Conservation (phyloP, 495 filamentous ascomycete species). For the Thozetella sp. region DNA sequence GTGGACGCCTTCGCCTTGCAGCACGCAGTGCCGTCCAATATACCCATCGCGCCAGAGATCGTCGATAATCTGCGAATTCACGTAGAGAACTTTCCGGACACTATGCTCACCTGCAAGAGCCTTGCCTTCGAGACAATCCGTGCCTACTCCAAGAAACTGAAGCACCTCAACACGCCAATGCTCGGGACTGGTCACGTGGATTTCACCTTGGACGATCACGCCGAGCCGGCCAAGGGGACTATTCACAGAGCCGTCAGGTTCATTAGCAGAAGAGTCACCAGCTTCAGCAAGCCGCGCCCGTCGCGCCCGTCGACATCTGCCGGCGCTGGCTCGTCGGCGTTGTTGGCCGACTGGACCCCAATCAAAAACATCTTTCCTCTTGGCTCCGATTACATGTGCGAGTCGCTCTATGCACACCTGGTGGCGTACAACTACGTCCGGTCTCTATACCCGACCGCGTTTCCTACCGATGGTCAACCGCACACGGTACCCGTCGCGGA, state of each 20-base stretch:
- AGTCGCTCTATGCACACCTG: constrained; percentile 65
- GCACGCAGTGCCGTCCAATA: neutral
- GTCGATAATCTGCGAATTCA: constrained; percentile 40
- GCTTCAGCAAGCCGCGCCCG: neutral
- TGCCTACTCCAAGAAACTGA: constrained; percentile 40
- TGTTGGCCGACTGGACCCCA: constrained; percentile 35
- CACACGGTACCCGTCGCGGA: neutral
- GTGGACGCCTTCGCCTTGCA: constrained; percentile 2
- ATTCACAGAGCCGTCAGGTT: neutral
- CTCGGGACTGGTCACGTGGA: neutral
- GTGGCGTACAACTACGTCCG: constrained; percentile 64
- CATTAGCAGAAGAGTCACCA: constrained; percentile 8
- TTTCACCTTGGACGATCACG: neutral
- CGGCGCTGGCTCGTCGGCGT: neutral
- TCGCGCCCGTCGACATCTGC: neutral
- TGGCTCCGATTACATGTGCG: constrained; percentile 55
- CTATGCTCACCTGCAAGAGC: constrained; percentile 44
- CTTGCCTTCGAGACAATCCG: constrained; percentile 49
- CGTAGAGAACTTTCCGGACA: constrained; percentile 44
- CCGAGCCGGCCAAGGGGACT: neutral
- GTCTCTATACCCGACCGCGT: constrained; percentile 34
- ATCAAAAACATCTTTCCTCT: constrained; percentile 62
- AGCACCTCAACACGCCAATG: constrained; percentile 14
- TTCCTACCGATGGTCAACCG: neutral
- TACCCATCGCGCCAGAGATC: constrained; percentile 40